These are phyloP conservation scores for Rhizopogon rudus DNA, from an alignment of 768 basidiomycete species.

Conservation along the genomic window DNA sequence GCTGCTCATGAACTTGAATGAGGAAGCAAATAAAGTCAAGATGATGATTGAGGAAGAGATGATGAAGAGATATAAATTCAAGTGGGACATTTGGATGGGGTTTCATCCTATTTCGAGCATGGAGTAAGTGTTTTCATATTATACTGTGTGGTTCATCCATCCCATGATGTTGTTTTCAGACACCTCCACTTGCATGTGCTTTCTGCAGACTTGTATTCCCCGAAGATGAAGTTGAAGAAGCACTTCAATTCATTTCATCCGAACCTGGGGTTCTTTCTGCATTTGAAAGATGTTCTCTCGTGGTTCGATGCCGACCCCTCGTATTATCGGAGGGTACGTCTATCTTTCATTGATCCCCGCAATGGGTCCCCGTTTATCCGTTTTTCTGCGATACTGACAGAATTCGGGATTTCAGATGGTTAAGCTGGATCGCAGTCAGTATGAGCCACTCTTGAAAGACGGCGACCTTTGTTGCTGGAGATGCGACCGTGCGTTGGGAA, in stretches of 20 bases:
- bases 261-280: conserved; percentile 75
- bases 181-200: conserved; percentile 86
- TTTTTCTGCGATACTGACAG: conserved; percentile 1
- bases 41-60: conserved; percentile 76
- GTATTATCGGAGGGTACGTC: conserved; percentile 46
- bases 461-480: conserved; percentile 61
- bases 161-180: conserved; percentile 29
- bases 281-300: conserved; percentile 67
- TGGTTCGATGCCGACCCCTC: conserved; percentile 72
- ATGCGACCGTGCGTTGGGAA: conserved; percentile 59
- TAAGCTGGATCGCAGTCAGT: conserved; percentile 43
- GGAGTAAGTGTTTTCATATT: conserved; percentile 57
- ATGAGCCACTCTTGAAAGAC: conserved; percentile 64
- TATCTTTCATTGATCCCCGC: background rate
- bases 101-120: conserved; percentile 87
- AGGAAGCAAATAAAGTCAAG: conserved; percentile 53
- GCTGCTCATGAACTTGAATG: conserved; percentile 46
- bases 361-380: background rate
- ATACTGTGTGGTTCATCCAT: background rate
- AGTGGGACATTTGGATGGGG: conserved; percentile 74
- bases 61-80: conserved; percentile 63
- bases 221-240: conserved; percentile 76
- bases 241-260: conserved; percentile 93
- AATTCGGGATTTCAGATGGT: conserved; percentile 40
- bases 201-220: conserved; percentile 69